Percentiles rank a stretch among this genome's conserved stretches.
Conservation (phyloP, 441 rosid species). For the Pelargonium fulgidum region DNA sequence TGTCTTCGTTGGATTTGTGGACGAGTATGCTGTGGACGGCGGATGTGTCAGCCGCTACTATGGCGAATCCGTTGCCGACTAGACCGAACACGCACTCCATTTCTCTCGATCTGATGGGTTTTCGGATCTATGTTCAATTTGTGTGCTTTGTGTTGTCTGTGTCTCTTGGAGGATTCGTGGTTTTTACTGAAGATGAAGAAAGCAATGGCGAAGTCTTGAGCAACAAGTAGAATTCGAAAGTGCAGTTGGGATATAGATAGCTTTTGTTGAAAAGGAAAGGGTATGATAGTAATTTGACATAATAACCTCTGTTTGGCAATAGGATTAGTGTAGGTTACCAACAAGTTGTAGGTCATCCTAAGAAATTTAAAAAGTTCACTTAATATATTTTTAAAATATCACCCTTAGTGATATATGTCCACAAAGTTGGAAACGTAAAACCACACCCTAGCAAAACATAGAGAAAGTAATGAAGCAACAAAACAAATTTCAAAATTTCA, state of each 20-base stretch:
- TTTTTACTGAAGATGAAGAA: not conserved
- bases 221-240: not conserved
- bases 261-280: not conserved
- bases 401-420: too few species aligned
- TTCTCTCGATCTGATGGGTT: slow-evolving; percentile 2
- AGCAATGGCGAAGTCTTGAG: not conserved
- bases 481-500: too few species aligned
- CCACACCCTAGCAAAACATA: too few species aligned
- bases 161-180: too few species aligned
- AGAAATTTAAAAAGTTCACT: too few species aligned
- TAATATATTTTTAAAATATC: too few species aligned
- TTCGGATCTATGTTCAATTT: slow-evolving; percentile 16
- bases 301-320: not conserved
- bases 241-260: not conserved
- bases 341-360: too few species aligned
- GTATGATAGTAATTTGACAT: not conserved
- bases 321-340: too few species aligned
- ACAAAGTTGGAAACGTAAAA: too few species aligned
- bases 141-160: too few species aligned
- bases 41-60: slow-evolving; percentile 79
- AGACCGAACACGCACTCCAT: slow-evolving; percentile 96
- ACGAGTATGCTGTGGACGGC: slow-evolving; percentile 94
- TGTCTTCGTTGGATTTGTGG: slow-evolving; percentile 92
- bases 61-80: slow-evolving; percentile 75
- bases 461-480: too few species aligned